Evolutionary conservation across 2,329 filamentous ascomycete genomes (phyloP).

Genomic region (Talaromyces pinophilus): DNA sequence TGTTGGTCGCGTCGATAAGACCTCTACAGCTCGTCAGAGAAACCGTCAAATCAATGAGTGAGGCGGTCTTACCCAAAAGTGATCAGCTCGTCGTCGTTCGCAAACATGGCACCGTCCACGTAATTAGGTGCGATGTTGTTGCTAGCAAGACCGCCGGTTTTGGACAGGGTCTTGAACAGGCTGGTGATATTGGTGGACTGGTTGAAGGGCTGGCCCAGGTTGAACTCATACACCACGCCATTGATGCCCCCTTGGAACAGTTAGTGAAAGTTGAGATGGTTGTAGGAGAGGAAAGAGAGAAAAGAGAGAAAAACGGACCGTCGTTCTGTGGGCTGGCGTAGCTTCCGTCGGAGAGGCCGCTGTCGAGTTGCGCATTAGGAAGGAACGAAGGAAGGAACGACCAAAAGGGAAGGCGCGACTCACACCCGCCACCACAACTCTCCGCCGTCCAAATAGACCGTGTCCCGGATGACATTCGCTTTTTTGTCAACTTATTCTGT

Average conservation of each 20-base stretch:
- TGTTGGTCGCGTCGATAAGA: constrained; percentile 41
- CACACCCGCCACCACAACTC: constrained; percentile 54
- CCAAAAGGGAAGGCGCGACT: constrained; percentile 11
- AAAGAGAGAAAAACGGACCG: constrained; percentile 42
- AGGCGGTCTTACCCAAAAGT: constrained; percentile 56
- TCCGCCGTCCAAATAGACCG: constrained; percentile 67
- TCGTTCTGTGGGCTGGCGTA: constrained; percentile 31
- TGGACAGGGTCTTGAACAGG: constrained; percentile 54
- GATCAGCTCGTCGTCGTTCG: constrained; percentile 64
- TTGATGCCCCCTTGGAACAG: constrained; percentile 51
- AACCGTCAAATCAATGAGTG: not conserved
- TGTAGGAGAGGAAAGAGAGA: not conserved
- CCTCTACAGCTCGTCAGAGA: constrained; percentile 43
- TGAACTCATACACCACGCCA: constrained; percentile 60
- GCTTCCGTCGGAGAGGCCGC: constrained; percentile 26
- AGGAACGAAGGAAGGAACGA: constrained; percentile 29
- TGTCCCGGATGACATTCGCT: constrained; percentile 63
- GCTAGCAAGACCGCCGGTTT: constrained; percentile 50
- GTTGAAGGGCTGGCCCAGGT: constrained; percentile 61
- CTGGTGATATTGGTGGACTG: constrained; percentile 54
- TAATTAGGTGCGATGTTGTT: constrained; percentile 61
- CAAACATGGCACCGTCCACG: constrained; percentile 64
- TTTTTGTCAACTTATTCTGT: not conserved
- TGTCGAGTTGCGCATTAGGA: constrained; percentile 13
- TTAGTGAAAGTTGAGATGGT: not conserved